Evolutionary conservation across 2,329 filamentous ascomycete species (phyloP).

Genomic region (Calonectria montana): DNA sequence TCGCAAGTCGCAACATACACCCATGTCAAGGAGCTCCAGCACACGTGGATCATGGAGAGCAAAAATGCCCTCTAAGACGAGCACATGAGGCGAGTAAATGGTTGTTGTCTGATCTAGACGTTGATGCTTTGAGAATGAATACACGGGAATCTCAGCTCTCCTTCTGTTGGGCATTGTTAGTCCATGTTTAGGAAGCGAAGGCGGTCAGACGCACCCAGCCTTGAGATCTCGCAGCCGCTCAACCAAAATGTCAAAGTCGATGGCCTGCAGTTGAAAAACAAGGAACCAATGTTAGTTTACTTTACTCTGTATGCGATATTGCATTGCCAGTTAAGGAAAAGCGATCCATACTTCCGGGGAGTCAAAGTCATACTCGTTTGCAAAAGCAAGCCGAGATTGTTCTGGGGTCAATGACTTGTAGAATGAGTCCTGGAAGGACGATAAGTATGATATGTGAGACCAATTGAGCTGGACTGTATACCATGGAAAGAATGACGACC

Average conservation of each 20-base stretch:
- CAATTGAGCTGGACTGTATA: conserved; percentile 54
- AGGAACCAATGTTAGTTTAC: conserved; percentile 12
- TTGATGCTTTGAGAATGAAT: conserved; percentile 94
- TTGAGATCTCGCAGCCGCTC: conserved; percentile 86
- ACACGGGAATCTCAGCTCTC: conserved; percentile 90
- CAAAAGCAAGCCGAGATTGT: conserved; percentile 83
- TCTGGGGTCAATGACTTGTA: conserved; percentile 90
- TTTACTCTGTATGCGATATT: not conserved
- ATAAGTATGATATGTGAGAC: conserved; percentile 33
- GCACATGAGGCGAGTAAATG: conserved; percentile 95
- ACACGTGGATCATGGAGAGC: conserved; percentile 91
- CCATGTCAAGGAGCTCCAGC: conserved; percentile 89
- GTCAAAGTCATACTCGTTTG: conserved; percentile 96
- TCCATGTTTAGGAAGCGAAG: not conserved
- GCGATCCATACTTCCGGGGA: conserved; percentile 73
- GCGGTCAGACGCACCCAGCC: conserved; percentile 75
- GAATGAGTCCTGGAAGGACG: conserved; percentile 83
- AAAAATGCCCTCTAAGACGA: conserved; percentile 96
- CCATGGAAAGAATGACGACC: conserved; percentile 98
- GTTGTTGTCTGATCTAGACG: conserved; percentile 82
- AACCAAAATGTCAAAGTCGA: conserved; percentile 92
- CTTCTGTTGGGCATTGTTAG: conserved; percentile 64
- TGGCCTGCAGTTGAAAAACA: conserved; percentile 62
- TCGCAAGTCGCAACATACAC: conserved; percentile 60
- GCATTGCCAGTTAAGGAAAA: not conserved